Conservation (phyloP, 192 early-diverging fungal genomes). For the Backusella luteola region DNA sequence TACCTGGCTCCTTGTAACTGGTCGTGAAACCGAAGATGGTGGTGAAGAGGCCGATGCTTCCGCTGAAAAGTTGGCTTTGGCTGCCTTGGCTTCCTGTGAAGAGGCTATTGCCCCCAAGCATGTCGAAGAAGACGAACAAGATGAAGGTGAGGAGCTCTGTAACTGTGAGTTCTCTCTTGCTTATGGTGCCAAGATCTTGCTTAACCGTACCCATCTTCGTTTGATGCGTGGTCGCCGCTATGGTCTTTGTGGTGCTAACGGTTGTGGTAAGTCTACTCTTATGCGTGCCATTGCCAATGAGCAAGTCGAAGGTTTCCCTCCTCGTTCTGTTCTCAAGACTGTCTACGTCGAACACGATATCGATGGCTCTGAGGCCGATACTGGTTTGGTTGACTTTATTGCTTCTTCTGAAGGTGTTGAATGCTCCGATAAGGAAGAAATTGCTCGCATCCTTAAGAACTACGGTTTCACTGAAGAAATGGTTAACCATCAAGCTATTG, state of each 20-base stretch:
- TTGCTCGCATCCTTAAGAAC: slow-evolving; percentile 49
- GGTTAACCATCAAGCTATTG: slow-evolving; percentile 61
- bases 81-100: slow-evolving; percentile 43
- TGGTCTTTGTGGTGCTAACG: slow-evolving; percentile 82
- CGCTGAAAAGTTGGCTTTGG: slow-evolving; percentile 51
- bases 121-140: slow-evolving; percentile 42
- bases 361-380: slow-evolving; percentile 71
- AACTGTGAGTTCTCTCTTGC: slow-evolving; percentile 85
- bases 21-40: slow-evolving; percentile 24
- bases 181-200: slow-evolving; percentile 81
- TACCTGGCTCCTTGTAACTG: slow-evolving; percentile 44
- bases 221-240: slow-evolving; percentile 79
- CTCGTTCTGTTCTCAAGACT: slow-evolving; percentile 66
- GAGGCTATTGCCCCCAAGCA: slow-evolving; percentile 42
- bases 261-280: slow-evolving; percentile 75
- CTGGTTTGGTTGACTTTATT: slow-evolving; percentile 66
- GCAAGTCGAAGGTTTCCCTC: slow-evolving; percentile 82
- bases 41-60: slow-evolving; percentile 43
- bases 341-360: slow-evolving; percentile 81
- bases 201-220: slow-evolving; percentile 63
- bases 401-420: slow-evolving; percentile 54
- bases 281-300: slow-evolving; percentile 85
- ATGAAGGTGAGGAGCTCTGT: slow-evolving; percentile 57
- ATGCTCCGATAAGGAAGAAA: slow-evolving; percentile 49
- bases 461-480: slow-evolving; percentile 71